Conservation (phyloP, 345 rosid genomes). For the Atalantia buxifolia region DNA sequence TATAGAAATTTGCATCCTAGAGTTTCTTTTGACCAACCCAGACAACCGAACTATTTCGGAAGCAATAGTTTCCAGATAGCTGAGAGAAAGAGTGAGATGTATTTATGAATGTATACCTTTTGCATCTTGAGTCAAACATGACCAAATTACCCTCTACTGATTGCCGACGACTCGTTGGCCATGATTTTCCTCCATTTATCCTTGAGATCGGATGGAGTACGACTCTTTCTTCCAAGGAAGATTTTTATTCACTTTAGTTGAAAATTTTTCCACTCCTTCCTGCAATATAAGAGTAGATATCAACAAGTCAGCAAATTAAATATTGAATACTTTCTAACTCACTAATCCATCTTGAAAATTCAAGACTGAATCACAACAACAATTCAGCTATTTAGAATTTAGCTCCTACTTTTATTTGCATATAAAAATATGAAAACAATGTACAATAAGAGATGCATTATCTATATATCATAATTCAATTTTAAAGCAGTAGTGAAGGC, state of each 20-base stretch:
- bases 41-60: neutral
- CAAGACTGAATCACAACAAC: neutral
- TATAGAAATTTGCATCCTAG: neutral
- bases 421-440: neutral
- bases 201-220: constrained; percentile 68
- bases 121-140: neutral
- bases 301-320: neutral
- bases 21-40: neutral
- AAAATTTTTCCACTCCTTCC: constrained; percentile 61
- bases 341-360: neutral
- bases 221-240: constrained; percentile 77
- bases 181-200: constrained; percentile 71
- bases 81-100: neutral
- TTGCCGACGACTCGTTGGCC: constrained; percentile 16
- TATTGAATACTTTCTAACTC: neutral
- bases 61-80: neutral
- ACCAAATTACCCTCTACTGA: neutral
- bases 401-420: neutral
- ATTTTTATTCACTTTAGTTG: constrained; percentile 44
- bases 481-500: neutral
- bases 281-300: constrained; percentile 19
- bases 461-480: neutral
- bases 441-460: neutral
- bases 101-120: constrained; percentile 5
- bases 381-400: neutral